These are phyloP conservation scores for Selenicereus undatus DNA, from an alignment of 148 eudicot species.

Conservation along the genomic window DNA sequence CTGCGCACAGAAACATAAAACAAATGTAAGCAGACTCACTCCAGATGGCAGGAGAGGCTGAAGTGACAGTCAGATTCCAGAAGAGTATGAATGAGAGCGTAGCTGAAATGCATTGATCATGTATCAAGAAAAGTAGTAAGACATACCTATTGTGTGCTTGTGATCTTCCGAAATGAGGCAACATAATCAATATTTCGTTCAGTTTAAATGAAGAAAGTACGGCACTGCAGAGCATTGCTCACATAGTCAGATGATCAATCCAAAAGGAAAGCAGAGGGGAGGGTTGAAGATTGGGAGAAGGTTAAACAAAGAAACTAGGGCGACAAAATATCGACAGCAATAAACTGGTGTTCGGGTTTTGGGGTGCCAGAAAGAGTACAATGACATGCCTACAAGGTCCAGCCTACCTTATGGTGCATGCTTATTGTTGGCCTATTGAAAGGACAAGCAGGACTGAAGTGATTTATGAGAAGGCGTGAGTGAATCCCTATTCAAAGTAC, in stretches of 20 bases:
- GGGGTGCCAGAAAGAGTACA: neutral
- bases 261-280: neutral
- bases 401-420: neutral
- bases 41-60: neutral
- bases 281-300: no score
- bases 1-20: constrained; percentile 13
- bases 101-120: neutral
- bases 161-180: constrained; percentile 7
- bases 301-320: neutral
- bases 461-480: neutral
- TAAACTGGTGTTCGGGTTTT: neutral
- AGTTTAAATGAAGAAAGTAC: constrained; percentile 25
- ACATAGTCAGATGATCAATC: constrained; percentile 8
- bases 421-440: neutral
- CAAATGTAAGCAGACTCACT: neutral
- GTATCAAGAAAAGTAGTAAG: neutral
- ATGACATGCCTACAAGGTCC: neutral
- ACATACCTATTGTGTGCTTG: constrained; percentile 12
- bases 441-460: neutral
- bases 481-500: neutral
- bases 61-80: neutral
- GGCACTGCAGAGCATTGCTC: constrained; percentile 24
- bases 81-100: neutral
- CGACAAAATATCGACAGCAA: no score
- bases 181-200: neutral